A percentile compares a stretch with the other conserved stretches of the same genome.
Evolutionary conservation across 441 rosid species (phyloP).

Genomic region (Rhodomyrtus psidioides): DNA sequence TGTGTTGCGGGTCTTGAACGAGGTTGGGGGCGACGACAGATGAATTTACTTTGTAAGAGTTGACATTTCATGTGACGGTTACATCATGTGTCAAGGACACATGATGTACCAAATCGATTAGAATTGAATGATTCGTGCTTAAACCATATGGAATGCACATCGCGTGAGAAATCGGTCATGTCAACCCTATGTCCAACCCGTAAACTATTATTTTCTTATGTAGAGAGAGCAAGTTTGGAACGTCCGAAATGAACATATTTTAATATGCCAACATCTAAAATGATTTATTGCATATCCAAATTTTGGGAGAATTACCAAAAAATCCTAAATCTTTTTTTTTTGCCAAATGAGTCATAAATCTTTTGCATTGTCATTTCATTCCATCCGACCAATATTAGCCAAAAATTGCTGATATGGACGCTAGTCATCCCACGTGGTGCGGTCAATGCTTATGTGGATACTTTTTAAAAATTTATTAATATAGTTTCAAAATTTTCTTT

Average conservation of each 20-base stretch:
- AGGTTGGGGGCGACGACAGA: not conserved
- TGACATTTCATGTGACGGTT: not conserved
- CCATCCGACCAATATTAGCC: no score
- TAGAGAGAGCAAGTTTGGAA: not conserved
- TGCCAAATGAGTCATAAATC: no score
- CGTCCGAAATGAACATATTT: not conserved
- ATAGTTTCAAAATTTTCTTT: no score
- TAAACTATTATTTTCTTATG: not conserved
- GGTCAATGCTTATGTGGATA: no score
- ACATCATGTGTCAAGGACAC: fast-evolving
- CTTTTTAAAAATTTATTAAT: no score
- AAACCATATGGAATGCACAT: fast-evolving
- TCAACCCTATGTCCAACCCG: not conserved
- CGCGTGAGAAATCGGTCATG: not conserved
- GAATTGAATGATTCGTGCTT: not conserved
- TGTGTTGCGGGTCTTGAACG: not conserved
- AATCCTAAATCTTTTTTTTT: no score
- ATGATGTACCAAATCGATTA: not conserved
- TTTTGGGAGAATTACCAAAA: no score
- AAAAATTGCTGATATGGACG: no score
- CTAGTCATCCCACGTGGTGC: no score
- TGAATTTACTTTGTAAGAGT: not conserved
- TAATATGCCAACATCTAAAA: not conserved
- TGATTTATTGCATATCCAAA: not conserved
- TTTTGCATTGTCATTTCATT: no score